Percentiles rank a stretch among this genome's conserved stretches.
These are phyloP conservation scores for Candida gorgasii DNA, from an alignment of 805 yeast species.

Conservation along the genomic window DNA sequence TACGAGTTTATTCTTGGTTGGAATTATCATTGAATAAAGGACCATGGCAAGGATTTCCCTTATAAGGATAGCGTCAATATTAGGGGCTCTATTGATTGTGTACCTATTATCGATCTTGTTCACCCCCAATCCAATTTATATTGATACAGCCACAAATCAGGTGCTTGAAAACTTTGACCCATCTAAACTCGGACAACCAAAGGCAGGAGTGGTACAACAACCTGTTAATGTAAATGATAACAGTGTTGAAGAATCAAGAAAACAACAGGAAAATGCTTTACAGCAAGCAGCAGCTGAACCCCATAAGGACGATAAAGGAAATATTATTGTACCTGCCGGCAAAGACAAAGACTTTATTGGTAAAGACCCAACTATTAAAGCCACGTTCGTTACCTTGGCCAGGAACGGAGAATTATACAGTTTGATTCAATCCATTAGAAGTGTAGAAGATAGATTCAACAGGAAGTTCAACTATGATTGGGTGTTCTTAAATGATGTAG, in stretches of 20 bases:
- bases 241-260: no score
- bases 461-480: conserved; percentile 66
- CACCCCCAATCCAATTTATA: conserved; percentile 18
- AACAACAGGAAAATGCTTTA: not conserved
- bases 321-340: conserved; percentile 10
- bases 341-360: conserved; percentile 13
- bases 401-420: conserved; percentile 63
- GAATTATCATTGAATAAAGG: not conserved
- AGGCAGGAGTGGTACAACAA: no score
- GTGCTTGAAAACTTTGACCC: conserved; percentile 13
- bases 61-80: conserved; percentile 14
- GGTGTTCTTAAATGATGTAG: conserved; percentile 74
- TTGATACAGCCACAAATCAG: conserved; percentile 19
- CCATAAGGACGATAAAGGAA: conserved; percentile 1
- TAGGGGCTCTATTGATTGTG: conserved; percentile 16
- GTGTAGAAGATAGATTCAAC: conserved; percentile 69
- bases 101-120: conserved; percentile 13
- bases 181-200: not conserved
- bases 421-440: conserved; percentile 60
- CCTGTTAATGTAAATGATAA: no score
- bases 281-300: not conserved
- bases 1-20: not conserved
- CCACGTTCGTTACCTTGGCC: conserved; percentile 69
- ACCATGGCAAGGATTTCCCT: conserved; percentile 17
- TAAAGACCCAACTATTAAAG: conserved; percentile 44